Conservation (phyloP, 169 alveolate species). For the Eimeria sp. region DNA sequence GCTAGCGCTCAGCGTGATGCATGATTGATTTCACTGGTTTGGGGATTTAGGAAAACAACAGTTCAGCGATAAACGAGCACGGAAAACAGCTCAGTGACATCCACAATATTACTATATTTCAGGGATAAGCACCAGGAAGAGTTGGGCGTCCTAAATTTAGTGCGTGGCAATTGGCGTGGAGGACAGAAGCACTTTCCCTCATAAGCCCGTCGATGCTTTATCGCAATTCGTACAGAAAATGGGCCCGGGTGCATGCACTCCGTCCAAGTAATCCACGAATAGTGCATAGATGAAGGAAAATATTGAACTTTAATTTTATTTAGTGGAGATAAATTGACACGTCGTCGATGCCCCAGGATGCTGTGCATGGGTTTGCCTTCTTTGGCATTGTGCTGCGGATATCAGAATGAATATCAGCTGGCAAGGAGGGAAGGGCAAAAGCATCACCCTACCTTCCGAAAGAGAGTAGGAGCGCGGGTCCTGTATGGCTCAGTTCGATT, state of each 20-base stretch:
- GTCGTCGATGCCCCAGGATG: slow-evolving; percentile 84
- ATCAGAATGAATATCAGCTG: neutral
- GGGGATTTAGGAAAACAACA: neutral
- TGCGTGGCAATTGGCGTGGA: neutral
- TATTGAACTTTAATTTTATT: neutral
- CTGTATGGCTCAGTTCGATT: slow-evolving; percentile 60
- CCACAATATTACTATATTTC: neutral
- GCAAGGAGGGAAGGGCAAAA: neutral
- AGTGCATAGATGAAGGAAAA: neutral
- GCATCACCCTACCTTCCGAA: slow-evolving; percentile 41
- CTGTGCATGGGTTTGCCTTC: slow-evolving; percentile 73
- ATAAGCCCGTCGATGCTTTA: neutral
- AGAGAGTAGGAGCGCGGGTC: slow-evolving; percentile 53
- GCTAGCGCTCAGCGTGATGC: neutral
- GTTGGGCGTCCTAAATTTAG: neutral
- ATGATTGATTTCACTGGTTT: too few species aligned
- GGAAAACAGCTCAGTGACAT: too few species aligned
- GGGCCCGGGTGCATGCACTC: neutral
- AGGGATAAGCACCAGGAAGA: neutral
- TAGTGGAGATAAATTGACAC: slow-evolving; percentile 72
- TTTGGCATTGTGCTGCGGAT: slow-evolving; percentile 66
- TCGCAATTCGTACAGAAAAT: neutral
- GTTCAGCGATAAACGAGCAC: too few species aligned
- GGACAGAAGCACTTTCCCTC: neutral
- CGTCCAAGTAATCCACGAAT: too few species aligned